Conservation (phyloP, 2,329 filamentous ascomycete species). For the Beauveria australis region DNA sequence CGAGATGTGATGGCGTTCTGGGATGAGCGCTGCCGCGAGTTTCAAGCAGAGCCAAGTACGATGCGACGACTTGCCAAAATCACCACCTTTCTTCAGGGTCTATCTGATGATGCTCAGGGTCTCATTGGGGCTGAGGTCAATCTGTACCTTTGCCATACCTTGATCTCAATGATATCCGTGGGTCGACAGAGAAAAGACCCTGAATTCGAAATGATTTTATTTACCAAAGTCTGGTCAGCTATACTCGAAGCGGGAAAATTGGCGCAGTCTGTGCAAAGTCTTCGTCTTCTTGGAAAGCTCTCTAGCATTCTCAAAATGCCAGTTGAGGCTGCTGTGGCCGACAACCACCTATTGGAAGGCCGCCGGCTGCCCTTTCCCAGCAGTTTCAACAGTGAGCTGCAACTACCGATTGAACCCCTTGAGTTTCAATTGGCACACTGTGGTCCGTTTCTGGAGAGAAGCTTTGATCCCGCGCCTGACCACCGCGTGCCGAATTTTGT, state of each 20-base stretch:
- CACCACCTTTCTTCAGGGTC: slow-evolving; percentile 34
- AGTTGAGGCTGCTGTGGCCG: not conserved
- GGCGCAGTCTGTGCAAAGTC: slow-evolving; percentile 11
- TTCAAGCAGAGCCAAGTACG: slow-evolving; percentile 36
- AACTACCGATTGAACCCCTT: slow-evolving; percentile 8
- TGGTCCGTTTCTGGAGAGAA: slow-evolving; percentile 68
- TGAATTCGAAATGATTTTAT: not conserved
- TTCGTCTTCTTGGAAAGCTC: slow-evolving; percentile 8
- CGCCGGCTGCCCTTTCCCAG: not conserved
- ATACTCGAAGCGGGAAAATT: slow-evolving; percentile 10
- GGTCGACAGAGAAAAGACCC: not conserved
- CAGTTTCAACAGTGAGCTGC: not conserved
- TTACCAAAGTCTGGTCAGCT: slow-evolving; percentile 14
- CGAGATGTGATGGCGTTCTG: slow-evolving; percentile 5
- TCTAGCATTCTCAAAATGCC: slow-evolving; percentile 14
- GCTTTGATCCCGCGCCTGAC: slow-evolving; percentile 60
- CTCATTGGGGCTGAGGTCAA: slow-evolving; percentile 24
- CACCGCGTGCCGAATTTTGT: slow-evolving; percentile 57
- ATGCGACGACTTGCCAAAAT: slow-evolving; percentile 38
- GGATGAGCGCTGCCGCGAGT: slow-evolving; percentile 25
- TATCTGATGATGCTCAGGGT: slow-evolving; percentile 26
- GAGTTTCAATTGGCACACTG: slow-evolving; percentile 62
- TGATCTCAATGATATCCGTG: slow-evolving; percentile 14
- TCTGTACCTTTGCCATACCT: slow-evolving; percentile 25
- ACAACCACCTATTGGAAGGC: not conserved